phyloP scores from a whole-genome alignment of 495 filamentous ascomycete genomes.

The Lasiosphaeris hirsuta region DNA sequence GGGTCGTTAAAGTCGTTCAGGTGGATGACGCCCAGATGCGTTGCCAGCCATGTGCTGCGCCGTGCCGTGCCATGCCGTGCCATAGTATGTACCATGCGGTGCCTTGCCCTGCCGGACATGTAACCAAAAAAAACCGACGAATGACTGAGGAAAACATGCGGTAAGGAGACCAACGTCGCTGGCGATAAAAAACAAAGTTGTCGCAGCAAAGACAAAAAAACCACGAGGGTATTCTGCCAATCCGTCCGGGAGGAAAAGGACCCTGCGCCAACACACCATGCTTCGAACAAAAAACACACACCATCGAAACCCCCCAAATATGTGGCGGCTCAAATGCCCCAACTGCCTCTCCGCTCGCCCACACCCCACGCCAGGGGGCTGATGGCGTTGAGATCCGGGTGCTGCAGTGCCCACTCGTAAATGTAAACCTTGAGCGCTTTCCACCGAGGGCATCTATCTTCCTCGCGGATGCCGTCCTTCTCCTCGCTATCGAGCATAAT shows the following conservation, averaged over 20 bases:
- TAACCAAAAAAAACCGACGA: too few species aligned
- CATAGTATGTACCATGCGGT: too few species aligned
- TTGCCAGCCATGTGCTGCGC: too few species aligned
- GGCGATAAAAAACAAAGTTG: background rate
- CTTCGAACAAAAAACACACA: background rate
- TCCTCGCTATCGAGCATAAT: conserved; percentile 39
- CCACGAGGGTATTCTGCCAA: background rate
- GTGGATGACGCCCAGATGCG: too few species aligned
- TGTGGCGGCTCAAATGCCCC: conserved; percentile 59
- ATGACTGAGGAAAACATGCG: background rate
- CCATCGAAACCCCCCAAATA: background rate
- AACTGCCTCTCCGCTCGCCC: conserved; percentile 71
- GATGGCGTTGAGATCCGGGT: conserved; percentile 58
- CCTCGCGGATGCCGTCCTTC: conserved; percentile 32
- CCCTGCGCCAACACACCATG: background rate
- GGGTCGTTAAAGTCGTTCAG: too few species aligned
- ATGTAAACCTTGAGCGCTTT: conserved; percentile 77
- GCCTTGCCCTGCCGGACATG: too few species aligned
- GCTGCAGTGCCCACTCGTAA: conserved; percentile 77
- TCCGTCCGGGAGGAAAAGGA: background rate
- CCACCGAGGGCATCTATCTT: conserved; percentile 62
- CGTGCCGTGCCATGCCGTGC: too few species aligned
- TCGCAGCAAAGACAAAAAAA: background rate
- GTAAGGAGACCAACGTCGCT: background rate
- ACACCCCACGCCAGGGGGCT: conserved; percentile 67